phyloP scores from a whole-genome alignment of 2,329 filamentous ascomycete species.

The Nemania sp. region DNA sequence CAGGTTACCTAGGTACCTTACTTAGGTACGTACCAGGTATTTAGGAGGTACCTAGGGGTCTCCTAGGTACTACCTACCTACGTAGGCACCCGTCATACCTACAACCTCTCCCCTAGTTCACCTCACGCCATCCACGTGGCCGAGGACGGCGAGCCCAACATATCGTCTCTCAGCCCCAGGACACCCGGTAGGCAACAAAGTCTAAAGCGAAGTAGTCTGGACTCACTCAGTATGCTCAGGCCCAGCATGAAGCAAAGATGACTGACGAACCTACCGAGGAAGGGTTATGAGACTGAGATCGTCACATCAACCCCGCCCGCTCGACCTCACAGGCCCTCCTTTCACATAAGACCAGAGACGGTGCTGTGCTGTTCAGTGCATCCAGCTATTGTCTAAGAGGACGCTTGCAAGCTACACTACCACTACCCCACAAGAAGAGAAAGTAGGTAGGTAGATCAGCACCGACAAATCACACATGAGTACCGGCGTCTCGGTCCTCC shows the following conservation, averaged over 20 bases:
- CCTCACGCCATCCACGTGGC: conserved; percentile 11
- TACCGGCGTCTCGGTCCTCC: conserved; percentile 41
- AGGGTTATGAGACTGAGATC: conserved; percentile 19
- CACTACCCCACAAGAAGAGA: not conserved
- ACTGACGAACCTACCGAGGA: conserved; percentile 4
- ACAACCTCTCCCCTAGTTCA: not conserved
- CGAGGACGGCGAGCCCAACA: not conserved
- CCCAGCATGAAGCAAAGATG: conserved; percentile 17
- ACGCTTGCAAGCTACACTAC: no score
- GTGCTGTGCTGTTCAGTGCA: no score
- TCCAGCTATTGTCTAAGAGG: no score
- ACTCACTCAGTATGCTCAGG: not conserved
- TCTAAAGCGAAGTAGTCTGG: not conserved
- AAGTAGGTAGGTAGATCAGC: not conserved
- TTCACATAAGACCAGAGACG: not conserved
- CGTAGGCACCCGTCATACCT: no score
- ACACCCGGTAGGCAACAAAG: not conserved
- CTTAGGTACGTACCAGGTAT: no score
- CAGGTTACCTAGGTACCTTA: no score
- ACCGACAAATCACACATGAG: conserved; percentile 19
- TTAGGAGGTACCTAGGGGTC: no score
- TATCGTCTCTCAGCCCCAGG: not conserved
- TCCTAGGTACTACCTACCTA: not conserved
- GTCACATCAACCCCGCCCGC: conserved; percentile 7
- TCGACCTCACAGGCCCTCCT: not conserved